Percentiles rank a stretch among this genome's conserved stretches.
Evolutionary conservation across 1,284 basidiomycete genomes (phyloP).

Genomic region (Puccinia horiana): DNA sequence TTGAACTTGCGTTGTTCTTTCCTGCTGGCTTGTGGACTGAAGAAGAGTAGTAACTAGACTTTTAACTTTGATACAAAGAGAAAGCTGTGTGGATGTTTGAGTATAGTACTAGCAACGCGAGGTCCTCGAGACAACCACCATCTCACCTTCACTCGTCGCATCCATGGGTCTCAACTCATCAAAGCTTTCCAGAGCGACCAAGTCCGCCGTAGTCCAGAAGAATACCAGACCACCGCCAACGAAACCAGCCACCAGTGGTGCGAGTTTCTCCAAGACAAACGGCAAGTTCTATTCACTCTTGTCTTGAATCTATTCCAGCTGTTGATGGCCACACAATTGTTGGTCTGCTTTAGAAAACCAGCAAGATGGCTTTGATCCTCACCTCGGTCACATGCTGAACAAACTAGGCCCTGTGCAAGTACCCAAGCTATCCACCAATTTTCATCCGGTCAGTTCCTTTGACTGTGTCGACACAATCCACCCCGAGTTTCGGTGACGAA

Average conservation of each 20-base stretch:
- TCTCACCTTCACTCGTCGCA: neutral
- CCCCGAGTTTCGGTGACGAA: neutral
- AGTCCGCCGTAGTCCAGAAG: conserved; percentile 7
- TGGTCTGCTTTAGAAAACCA: conserved; percentile 16
- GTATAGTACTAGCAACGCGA: too few species aligned
- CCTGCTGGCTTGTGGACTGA: too few species aligned
- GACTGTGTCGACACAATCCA: neutral
- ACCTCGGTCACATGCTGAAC: conserved; percentile 45
- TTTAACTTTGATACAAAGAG: too few species aligned
- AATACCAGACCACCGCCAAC: neutral
- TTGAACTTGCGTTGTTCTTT: too few species aligned
- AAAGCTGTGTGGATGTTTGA: too few species aligned
- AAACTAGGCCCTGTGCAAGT: conserved; percentile 43
- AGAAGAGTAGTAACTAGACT: too few species aligned
- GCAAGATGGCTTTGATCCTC: conserved; percentile 45
- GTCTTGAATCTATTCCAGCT: neutral
- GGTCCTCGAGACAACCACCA: conserved; percentile 2
- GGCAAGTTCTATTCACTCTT: neutral
- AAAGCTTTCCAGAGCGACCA: conserved; percentile 18
- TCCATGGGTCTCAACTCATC: conserved; percentile 27
- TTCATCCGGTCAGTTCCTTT: conserved; percentile 31
- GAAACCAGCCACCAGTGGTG: neutral
- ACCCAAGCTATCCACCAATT: conserved; percentile 35
- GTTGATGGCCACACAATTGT: neutral
- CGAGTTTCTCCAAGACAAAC: conserved; percentile 18